These are phyloP conservation scores for Mortierella sp. DNA, from an alignment of 371 early-diverging fungal species.

Conservation along the genomic window DNA sequence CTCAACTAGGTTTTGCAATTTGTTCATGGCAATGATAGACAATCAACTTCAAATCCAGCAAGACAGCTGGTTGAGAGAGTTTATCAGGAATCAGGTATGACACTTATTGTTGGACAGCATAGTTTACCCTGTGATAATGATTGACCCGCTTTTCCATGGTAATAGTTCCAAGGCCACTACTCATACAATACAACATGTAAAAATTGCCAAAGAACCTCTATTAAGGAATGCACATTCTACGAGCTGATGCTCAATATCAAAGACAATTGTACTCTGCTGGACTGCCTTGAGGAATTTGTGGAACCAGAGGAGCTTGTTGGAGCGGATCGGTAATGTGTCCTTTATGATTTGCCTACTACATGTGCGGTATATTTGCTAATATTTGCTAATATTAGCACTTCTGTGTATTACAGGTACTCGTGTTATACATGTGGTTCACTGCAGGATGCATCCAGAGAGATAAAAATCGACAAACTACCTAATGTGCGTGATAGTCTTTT, in stretches of 20 bases:
- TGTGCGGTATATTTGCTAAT: background rate
- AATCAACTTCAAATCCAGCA: constrained; percentile 37
- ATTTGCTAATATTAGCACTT: background rate
- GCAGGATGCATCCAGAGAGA: constrained; percentile 55
- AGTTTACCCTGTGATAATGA: background rate
- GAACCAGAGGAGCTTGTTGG: constrained; percentile 51
- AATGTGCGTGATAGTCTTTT: constrained; percentile 12
- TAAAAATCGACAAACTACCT: constrained; percentile 43
- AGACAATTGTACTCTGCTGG: constrained; percentile 46
- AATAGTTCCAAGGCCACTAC: constrained; percentile 55
- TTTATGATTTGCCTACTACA: background rate
- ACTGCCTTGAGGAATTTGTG: constrained; percentile 52
- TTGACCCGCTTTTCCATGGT: background rate
- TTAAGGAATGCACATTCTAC: constrained; percentile 41
- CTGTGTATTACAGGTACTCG: constrained; percentile 21
- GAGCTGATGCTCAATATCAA: constrained; percentile 53
- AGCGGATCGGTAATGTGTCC: constrained; percentile 31
- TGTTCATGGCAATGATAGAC: constrained; percentile 55
- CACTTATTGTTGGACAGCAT: background rate
- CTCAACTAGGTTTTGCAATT: constrained; percentile 44
- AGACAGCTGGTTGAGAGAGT: constrained; percentile 11
- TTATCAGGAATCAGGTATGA: constrained; percentile 39
- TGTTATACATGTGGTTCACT: constrained; percentile 43
- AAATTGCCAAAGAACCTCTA: constrained; percentile 37
- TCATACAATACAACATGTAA: constrained; percentile 54